Conservation (phyloP, 2,329 filamentous ascomycete species). For the Talaromyces marneffei region DNA sequence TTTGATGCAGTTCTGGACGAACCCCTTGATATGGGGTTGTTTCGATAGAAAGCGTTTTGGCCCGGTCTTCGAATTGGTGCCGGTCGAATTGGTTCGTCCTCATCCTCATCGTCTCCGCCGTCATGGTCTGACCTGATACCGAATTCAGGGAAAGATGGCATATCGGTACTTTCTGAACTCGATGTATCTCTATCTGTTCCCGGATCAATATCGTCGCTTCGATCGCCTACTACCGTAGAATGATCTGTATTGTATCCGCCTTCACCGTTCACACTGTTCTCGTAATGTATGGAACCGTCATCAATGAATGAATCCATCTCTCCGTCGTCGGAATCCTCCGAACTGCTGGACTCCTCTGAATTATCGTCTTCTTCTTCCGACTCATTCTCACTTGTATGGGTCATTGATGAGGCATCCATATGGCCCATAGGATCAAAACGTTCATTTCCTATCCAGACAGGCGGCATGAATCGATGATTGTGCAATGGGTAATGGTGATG, state of each 20-base stretch:
- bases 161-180: background rate
- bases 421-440: background rate
- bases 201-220: background rate
- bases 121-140: conserved; percentile 15
- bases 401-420: conserved; percentile 3
- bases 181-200: background rate
- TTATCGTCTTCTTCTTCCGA: conserved; percentile 9
- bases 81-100: conserved; percentile 16
- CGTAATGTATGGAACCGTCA: conserved; percentile 16
- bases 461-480: conserved; percentile 2
- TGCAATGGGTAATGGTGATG: conserved; percentile 4
- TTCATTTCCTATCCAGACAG: background rate
- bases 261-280: background rate
- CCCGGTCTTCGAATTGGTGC: conserved; percentile 6
- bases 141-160: background rate
- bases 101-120: conserved; percentile 16
- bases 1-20: background rate
- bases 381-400: background rate
- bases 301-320: conserved; percentile 34
- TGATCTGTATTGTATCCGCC: background rate
- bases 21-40: background rate
- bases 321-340: conserved; percentile 17
- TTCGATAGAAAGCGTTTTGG: background rate
- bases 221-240: background rate
- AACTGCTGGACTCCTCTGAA: conserved; percentile 9